Conservation (phyloP, 2,329 filamentous ascomycete species). For the Colletotrichum tropicale region DNA sequence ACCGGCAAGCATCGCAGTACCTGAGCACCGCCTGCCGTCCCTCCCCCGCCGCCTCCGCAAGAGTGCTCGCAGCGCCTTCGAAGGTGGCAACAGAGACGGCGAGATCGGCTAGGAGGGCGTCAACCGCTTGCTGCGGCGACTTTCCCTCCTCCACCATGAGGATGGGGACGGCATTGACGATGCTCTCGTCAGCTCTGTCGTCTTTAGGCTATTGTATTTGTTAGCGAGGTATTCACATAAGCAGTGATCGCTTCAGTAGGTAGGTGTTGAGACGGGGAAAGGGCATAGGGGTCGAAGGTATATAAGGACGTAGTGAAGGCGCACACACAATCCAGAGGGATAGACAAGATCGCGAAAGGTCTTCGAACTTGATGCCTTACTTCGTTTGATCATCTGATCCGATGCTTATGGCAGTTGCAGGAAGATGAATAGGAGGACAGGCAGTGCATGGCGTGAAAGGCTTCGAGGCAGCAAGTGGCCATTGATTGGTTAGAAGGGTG, state of each 20-base stretch:
- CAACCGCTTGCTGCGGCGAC: constrained; percentile 17
- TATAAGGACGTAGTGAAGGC: neutral
- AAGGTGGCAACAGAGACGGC: constrained; percentile 25
- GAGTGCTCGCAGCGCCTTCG: constrained; percentile 23
- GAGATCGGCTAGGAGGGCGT: constrained; percentile 24
- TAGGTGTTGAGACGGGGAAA: neutral
- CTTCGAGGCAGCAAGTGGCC: neutral
- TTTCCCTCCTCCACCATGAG: constrained; percentile 25
- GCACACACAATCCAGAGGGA: neutral
- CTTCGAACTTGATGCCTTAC: neutral
- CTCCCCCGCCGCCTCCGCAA: constrained; percentile 11
- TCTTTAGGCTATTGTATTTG: neutral
- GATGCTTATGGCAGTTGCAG: neutral
- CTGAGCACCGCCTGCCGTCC: constrained; percentile 9
- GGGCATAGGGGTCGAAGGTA: neutral
- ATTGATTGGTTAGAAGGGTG: neutral
- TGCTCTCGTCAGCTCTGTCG: constrained; percentile 23
- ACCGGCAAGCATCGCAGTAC: constrained; percentile 34
- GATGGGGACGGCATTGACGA: constrained; percentile 32
- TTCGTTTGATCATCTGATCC: neutral
- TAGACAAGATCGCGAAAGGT: neutral
- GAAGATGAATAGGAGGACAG: neutral
- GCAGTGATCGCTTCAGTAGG: neutral
- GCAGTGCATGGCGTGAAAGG: neutral
- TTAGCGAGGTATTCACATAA: neutral